Base-by-base conservation (phyloP, 225 moss, liverwort and hornwort genomes). In the Marchantia polymorpha region DNA sequence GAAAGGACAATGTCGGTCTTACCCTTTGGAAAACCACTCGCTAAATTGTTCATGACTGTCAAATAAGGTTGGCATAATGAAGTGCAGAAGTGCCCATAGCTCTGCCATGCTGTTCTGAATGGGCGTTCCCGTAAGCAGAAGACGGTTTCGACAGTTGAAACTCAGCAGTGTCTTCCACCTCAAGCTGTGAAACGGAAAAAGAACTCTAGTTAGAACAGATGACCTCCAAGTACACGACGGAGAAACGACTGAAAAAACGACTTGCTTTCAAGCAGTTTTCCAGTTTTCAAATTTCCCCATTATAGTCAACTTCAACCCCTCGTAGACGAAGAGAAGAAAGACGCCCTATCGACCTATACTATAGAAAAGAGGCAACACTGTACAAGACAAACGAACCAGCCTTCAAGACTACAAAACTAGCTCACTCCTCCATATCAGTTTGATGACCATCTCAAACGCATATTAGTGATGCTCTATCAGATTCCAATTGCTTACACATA, bases 21-120 rank as follows among this genome's bases (percentile, higher is more conserved):
- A 94, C 95, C 97, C 97, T 86, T 94, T 99, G 19, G 97, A 99
- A 80, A 99, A 99, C 97, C 97, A 94, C 82, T 94, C 93, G 58
- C 94, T 94, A 76, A 99, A 99, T 74, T 99, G 97, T 79, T 94
- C 97, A 80, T 99, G 97, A 85, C 97, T 99, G 81, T 99, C 97
- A 86, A 99, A 99, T 70, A 99, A 89, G 68, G 97, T 99, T 29
- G 97, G 97, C 97, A 99, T 99, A 63, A 99, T 99, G 71, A 99
- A 99, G 78, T 99, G 97, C 74, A 99, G 84, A 64, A 99, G 93
- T 23, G 97, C 97, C 97, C 97, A 94, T 1, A 99, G 89, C 82
- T 99, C 97, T 48, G 97, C 97, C 97, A 99, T 99, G 82, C 97
- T 99, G 65, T 99, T 99, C 82, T 99, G 97, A 81, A 99, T 99